A percentile compares a stretch with the other conserved stretches of the same genome.
phyloP scores from a whole-genome alignment of 306 rosid genomes.

The Cicer cuneatum region DNA sequence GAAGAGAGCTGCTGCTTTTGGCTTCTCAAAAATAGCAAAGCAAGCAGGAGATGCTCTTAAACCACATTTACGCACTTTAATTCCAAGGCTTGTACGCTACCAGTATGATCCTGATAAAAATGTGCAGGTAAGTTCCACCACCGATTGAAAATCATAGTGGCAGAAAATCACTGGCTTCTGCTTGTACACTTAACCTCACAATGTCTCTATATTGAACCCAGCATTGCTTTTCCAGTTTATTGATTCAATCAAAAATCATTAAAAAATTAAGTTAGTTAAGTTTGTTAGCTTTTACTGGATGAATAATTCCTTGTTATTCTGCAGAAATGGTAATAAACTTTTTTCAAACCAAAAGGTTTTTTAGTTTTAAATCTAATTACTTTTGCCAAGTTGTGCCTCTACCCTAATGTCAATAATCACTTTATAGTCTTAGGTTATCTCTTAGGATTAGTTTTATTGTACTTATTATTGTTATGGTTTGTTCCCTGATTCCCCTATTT shows the following conservation, averaged over 20 bases:
- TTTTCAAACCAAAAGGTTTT: background rate
- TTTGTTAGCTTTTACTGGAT: conserved; percentile 12
- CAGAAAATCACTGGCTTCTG: background rate
- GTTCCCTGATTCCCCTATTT: background rate
- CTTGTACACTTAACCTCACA: conserved; percentile 27
- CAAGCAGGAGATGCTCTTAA: conserved; percentile 94
- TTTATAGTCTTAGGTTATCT: background rate
- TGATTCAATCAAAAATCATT: background rate
- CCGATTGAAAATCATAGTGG: conserved; percentile 22
- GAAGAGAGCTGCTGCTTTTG: conserved; percentile 98
- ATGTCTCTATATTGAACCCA: conserved; percentile 1
- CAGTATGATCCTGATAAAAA: conserved; percentile 98
- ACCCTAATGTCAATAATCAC: background rate
- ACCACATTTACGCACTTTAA: conserved; percentile 74
- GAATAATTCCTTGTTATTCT: conserved; percentile 33
- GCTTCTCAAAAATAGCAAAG: conserved; percentile 96
- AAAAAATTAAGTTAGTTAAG: background rate
- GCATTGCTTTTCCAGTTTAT: conserved; percentile 12
- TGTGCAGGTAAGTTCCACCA: conserved; percentile 74
- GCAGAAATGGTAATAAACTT: background rate
- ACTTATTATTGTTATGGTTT: background rate
- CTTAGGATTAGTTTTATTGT: background rate
- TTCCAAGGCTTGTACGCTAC: conserved; percentile 97
- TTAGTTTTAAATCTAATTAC: conserved; percentile 14
- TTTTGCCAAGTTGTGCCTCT: conserved; percentile 2